These are phyloP conservation scores for Linnemannia elongata DNA, from an alignment of 192 early-diverging fungal species.

Conservation along the genomic window DNA sequence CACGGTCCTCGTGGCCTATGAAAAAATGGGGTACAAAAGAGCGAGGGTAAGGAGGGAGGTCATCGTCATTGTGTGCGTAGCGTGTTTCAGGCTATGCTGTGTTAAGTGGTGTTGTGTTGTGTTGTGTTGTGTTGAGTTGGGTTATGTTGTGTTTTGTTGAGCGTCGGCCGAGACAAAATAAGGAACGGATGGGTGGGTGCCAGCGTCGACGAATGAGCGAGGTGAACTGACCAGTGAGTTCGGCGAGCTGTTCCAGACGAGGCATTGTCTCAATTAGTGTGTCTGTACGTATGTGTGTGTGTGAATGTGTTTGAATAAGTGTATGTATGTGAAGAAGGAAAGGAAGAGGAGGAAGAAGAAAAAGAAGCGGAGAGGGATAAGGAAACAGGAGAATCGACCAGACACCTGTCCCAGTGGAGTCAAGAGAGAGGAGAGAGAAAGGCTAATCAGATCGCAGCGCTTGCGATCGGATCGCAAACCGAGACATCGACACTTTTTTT, in stretches of 20 bases:
- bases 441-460: slow-evolving; percentile 22
- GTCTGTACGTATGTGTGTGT: background rate
- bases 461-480: slow-evolving; percentile 10
- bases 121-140: no score
- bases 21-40: background rate
- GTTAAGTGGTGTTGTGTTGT: no score
- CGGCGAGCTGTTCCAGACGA: slow-evolving; percentile 67
- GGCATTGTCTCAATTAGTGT: slow-evolving; percentile 49
- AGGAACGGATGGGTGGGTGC: background rate
- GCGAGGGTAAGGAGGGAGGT: slow-evolving; percentile 7
- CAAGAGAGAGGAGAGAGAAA: background rate
- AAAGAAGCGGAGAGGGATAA: background rate
- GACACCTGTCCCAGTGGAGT: no score
- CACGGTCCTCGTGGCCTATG: slow-evolving; percentile 84
- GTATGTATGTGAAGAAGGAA: no score
- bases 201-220: no score
- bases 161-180: no score
- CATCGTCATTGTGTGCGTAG: background rate
- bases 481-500: background rate
- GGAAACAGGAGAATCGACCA: background rate
- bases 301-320: background rate
- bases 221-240: slow-evolving; percentile 65
- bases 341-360: background rate
- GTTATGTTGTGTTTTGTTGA: no score
- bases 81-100: background rate